Conservation (phyloP, 75 land plant species). For the Ceratopteris richardii region DNA sequence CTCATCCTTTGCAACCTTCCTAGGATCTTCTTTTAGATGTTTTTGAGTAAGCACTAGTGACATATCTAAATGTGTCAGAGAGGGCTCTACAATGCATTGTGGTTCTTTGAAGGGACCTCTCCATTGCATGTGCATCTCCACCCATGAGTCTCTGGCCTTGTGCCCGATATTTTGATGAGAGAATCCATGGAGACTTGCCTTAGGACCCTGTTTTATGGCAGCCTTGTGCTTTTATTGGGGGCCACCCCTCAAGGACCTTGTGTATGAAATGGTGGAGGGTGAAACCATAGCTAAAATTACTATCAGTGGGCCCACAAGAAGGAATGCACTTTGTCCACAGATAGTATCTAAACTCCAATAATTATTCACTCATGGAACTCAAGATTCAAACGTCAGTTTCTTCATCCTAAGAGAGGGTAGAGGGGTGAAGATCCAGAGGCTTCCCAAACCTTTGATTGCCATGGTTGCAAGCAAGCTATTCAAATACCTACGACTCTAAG, state of each 20-base stretch:
- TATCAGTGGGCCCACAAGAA: conserved; percentile 78
- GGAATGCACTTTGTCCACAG: conserved; percentile 86
- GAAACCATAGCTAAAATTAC: conserved; percentile 96
- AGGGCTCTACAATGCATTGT: too few relatives aligned
- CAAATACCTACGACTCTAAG: too few relatives aligned
- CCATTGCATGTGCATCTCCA: too few relatives aligned
- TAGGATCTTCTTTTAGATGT: too few relatives aligned
- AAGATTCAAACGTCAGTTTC: conserved; percentile 71
- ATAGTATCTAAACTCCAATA: conserved; percentile 73
- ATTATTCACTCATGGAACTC: conserved; percentile 84
- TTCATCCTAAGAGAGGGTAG: conserved; percentile 89
- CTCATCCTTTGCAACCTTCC: too few relatives aligned
- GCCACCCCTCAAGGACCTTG: conserved; percentile 54
- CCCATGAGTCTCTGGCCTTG: too few relatives aligned
- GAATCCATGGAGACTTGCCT: conserved; percentile 51
- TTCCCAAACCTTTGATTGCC: conserved; percentile 95
- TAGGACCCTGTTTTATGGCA: conserved; percentile 24
- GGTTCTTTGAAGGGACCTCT: too few relatives aligned
- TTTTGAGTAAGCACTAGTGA: too few relatives aligned
- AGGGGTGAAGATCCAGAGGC: conserved; percentile 80
- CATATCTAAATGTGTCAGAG: too few relatives aligned
- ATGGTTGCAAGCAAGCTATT: too few relatives aligned
- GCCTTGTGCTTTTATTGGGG: conserved; percentile 34
- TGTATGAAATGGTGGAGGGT: conserved; percentile 69
- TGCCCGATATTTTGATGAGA: conserved; percentile 13